Conservation (phyloP, 139 green algal genomes). For the Chlorella sp. region DNA sequence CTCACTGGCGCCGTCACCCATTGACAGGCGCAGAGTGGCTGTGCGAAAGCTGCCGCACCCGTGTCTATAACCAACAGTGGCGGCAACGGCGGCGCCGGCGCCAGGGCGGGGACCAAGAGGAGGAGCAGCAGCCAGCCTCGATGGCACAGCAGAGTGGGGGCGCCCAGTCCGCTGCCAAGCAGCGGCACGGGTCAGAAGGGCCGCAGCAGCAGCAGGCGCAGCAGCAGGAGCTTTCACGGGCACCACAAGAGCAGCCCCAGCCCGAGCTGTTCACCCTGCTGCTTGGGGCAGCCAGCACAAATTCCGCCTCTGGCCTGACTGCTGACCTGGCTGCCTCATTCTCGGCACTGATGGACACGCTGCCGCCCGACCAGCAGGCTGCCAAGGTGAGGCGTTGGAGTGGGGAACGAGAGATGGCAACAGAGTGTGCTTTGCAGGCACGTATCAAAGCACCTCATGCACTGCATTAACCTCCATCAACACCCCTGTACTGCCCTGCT, state of each 20-base stretch:
- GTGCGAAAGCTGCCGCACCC: not conserved
- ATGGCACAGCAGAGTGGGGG: not conserved
- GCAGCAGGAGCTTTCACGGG: not conserved
- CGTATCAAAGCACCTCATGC: too few species aligned
- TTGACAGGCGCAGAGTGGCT: not conserved
- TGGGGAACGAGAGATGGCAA: too few species aligned
- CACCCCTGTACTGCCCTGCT: too few species aligned
- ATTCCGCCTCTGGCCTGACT: not conserved
- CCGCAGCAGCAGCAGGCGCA: not conserved
- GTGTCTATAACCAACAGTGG: not conserved
- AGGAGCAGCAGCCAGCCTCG: not conserved
- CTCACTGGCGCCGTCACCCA: not conserved
- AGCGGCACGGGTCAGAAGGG: not conserved
- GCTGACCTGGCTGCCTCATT: slow-evolving; percentile 5
- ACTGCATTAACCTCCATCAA: too few species aligned
- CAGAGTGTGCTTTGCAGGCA: too few species aligned
- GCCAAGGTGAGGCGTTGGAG: not conserved
- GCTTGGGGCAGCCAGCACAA: not conserved
- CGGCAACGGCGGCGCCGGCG: not conserved
- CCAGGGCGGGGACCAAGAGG: not conserved
- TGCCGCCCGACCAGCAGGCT: not conserved
- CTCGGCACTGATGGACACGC: not conserved
- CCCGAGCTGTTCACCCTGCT: not conserved
- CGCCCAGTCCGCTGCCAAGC: not conserved
- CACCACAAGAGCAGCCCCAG: not conserved